A percentile compares a stretch with the other conserved stretches of the same genome.
Evolutionary conservation across 2,329 filamentous ascomycete genomes (phyloP).

Genomic region (Thelonectria olida): DNA sequence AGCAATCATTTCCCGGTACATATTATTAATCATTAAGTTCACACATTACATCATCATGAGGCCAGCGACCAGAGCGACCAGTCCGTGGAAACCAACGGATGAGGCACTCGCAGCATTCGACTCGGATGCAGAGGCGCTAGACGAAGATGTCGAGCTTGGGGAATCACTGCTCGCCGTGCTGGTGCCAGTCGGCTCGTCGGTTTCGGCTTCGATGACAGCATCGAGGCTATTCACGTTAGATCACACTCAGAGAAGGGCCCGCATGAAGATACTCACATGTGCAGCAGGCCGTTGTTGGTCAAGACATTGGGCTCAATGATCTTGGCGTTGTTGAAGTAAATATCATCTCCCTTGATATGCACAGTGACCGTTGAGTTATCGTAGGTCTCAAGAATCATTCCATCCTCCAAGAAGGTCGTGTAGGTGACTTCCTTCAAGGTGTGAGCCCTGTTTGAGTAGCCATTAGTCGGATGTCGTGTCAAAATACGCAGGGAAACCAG

Average conservation of each 20-base stretch:
- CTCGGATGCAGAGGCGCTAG: background rate
- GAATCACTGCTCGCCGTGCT: background rate
- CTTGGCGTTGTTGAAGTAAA: constrained; percentile 38
- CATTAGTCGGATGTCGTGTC: background rate
- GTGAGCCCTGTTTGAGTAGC: constrained; percentile 15
- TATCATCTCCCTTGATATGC: constrained; percentile 21
- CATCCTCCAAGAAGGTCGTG: constrained; percentile 26
- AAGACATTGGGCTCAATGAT: constrained; percentile 32
- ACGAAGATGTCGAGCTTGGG: constrained; percentile 6
- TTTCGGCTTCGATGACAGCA: constrained; percentile 2
- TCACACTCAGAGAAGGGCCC: background rate
- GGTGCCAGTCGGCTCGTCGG: background rate
- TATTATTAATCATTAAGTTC: too few relatives aligned
- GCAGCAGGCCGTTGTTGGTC: constrained; percentile 34
- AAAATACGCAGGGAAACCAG: rapidly evolving
- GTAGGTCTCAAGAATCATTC: constrained; percentile 24
- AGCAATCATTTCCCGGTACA: too few relatives aligned
- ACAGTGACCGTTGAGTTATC: constrained; percentile 29
- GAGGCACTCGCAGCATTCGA: constrained; percentile 1
- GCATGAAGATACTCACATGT: constrained; percentile 23
- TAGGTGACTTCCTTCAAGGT: constrained; percentile 33
- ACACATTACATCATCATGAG: constrained; percentile 10
- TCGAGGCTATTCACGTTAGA: constrained; percentile 11
- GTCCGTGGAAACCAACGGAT: background rate
- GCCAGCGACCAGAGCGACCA: constrained; percentile 11